Evolutionary conservation across 2,329 filamentous ascomycete species (phyloP), one percentile per base, ranked within the genome.

Genomic region (Metarhizium brunneum): DNA sequence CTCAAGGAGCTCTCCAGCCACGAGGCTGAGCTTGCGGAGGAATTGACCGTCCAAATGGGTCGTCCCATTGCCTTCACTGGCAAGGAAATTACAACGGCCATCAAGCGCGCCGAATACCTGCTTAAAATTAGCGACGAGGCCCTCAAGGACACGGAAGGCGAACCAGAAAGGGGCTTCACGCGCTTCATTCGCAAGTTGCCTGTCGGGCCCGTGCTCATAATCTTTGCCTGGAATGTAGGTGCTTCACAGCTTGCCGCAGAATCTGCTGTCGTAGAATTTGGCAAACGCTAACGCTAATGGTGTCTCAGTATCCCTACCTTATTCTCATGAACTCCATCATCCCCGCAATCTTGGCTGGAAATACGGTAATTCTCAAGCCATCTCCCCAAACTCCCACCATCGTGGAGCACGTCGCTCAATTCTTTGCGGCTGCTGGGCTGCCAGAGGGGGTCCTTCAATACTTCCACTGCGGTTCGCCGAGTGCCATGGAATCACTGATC

Each of bases 191-290:
- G 86, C 69, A 95, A 95, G 72, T 83, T 90, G 8, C 90, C 92
- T 0, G 82, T 96, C 53, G 92, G 92, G 1, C 90, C 91, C 11
- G 88, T 94, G 16, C 79, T 97, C 57, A 81, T 96, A 61, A 83
- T 97, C 58, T 96, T 96, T 72, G 88, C 92, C 0, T 97, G 92
- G 92, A 97, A 97, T 74, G 91, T 94, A 73, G 74, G 90, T 71
- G 53, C 53, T 40, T 47, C 25, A 25, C 3, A 25, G 25, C 25
- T 47, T 45, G 20, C 32, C 32, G 32, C 32, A 11, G 32, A 35
- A 35, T 35, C 32, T 35, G 32, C 32, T 35, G 10, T 38, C n/a
- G 20, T 38, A 54, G 51, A 47, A 25, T 16, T 16, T 10, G 45
- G 16, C 29, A 35, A 56, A 7, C 51, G 29, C 25, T 47, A 53